Conservation (phyloP, 345 rosid genomes). For the Sonneratia alba region DNA sequence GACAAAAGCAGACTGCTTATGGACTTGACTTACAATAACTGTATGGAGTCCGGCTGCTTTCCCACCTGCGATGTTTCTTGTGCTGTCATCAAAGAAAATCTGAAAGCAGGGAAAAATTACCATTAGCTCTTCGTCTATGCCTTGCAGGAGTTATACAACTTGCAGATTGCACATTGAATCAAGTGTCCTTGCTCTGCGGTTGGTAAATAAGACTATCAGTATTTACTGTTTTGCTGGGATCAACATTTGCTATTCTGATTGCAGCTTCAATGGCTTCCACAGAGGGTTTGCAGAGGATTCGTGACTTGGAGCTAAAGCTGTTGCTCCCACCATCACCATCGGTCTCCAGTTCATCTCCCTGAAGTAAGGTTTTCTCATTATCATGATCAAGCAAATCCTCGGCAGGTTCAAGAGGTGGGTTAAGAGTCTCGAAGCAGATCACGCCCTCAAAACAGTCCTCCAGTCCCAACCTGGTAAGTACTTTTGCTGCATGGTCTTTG, state of each 20-base stretch:
- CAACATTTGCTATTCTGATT: conserved; percentile 26
- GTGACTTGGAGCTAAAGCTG: conserved; percentile 12
- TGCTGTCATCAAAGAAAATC: conserved; percentile 85
- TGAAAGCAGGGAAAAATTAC: conserved; percentile 15
- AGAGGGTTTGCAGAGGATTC: conserved; percentile 15
- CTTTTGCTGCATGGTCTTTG: conserved; percentile 39
- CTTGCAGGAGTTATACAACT: too few relatives aligned
- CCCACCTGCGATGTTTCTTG: conserved; percentile 68
- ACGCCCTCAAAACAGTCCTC: conserved; percentile 78
- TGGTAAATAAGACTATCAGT: neutral
- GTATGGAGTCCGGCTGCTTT: conserved; percentile 69
- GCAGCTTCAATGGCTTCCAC: conserved; percentile 18
- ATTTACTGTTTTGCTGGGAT: conserved; percentile 67
- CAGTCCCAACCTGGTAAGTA: conserved; percentile 43
- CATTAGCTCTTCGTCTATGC: neutral
- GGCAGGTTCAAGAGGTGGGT: conserved; percentile 31
- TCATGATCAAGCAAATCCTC: neutral
- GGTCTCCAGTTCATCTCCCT: neutral
- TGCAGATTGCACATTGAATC: neutral
- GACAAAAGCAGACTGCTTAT: neutral
- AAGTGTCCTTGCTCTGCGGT: neutral
- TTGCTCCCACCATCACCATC: too few relatives aligned
- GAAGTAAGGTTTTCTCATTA: too few relatives aligned
- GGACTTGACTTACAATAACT: conserved; percentile 41
- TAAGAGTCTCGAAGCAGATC: conserved; percentile 75